Conservation (phyloP, 768 basidiomycete species). For the Dacryopinax primogenitus region DNA sequence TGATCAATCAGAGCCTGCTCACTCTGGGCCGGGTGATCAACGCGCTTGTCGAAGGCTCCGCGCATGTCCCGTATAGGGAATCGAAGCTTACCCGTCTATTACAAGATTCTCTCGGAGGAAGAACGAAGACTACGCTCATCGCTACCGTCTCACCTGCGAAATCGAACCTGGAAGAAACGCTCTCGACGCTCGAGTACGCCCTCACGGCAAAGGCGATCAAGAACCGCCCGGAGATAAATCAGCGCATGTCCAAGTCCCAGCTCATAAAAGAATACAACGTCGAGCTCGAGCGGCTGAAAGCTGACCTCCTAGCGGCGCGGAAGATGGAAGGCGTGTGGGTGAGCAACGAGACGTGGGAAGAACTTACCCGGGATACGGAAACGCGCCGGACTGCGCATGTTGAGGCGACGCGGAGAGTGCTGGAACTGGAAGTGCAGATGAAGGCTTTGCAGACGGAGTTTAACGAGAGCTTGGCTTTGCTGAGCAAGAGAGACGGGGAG, state of each 20-base stretch:
- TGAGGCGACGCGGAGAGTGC: constrained; percentile 71
- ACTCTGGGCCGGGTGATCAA: constrained; percentile 97
- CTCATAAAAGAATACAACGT: constrained; percentile 85
- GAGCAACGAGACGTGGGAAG: constrained; percentile 79
- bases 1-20: constrained; percentile 94
- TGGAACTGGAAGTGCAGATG: constrained; percentile 73
- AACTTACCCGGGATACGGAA: constrained; percentile 66
- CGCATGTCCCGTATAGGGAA: constrained; percentile 81
- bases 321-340: constrained; percentile 96
- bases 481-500: constrained; percentile 59
- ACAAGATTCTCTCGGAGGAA: constrained; percentile 96
- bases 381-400: constrained; percentile 60
- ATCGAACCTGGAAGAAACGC: constrained; percentile 90
- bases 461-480: constrained; percentile 68
- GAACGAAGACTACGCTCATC: constrained; percentile 95
- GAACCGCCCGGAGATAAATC: constrained; percentile 91
- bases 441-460: constrained; percentile 74
- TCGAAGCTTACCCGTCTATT: constrained; percentile 94
- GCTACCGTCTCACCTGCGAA: constrained; percentile 91
- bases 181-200: constrained; percentile 95
- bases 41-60: constrained; percentile 78
- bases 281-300: constrained; percentile 87
- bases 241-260: constrained; percentile 82
- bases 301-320: constrained; percentile 76
- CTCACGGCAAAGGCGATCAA: constrained; percentile 87